Evolutionary conservation across 2,329 filamentous ascomycete genomes (phyloP).

Genomic region (Tolypocladium tundrense): DNA sequence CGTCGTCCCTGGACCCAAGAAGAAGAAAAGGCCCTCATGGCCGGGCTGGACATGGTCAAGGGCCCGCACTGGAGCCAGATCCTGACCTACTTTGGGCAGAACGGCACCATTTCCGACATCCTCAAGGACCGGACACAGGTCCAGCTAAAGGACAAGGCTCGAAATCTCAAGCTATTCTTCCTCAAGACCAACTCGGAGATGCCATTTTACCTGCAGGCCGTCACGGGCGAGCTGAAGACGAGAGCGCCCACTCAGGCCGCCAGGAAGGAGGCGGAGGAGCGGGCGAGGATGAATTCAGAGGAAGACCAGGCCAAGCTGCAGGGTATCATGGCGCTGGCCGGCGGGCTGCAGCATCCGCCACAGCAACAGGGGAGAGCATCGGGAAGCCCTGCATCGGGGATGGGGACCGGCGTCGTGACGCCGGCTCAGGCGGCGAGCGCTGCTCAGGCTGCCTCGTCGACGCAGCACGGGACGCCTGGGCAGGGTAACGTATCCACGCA

Average conservation of each 20-base stretch:
- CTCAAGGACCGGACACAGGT: slow-evolving; percentile 85
- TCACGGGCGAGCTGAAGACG: slow-evolving; percentile 84
- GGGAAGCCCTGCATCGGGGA: slow-evolving; percentile 13
- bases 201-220: slow-evolving; percentile 75
- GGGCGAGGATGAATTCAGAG: slow-evolving; percentile 45
- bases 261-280: slow-evolving; percentile 56
- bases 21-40: slow-evolving; percentile 84
- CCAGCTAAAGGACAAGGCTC: slow-evolving; percentile 83
- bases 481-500: slow-evolving; percentile 4
- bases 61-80: slow-evolving; percentile 93
- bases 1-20: slow-evolving; percentile 80
- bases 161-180: slow-evolving; percentile 85
- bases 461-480: slow-evolving; percentile 8
- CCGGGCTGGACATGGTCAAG: slow-evolving; percentile 77
- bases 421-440: slow-evolving; percentile 21
- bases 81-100: slow-evolving; percentile 68
- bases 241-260: slow-evolving; percentile 67
- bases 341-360: slow-evolving; percentile 36
- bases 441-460: slow-evolving; percentile 8
- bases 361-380: slow-evolving; percentile 13
- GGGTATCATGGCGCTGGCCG: slow-evolving; percentile 46
- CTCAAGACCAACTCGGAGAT: slow-evolving; percentile 87
- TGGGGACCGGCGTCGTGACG: slow-evolving; percentile 19
- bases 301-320: slow-evolving; percentile 51
- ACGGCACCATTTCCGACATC: slow-evolving; percentile 70